phyloP scores from a whole-genome alignment of 257 asterid species.

The Solanum lycopersicoides region DNA sequence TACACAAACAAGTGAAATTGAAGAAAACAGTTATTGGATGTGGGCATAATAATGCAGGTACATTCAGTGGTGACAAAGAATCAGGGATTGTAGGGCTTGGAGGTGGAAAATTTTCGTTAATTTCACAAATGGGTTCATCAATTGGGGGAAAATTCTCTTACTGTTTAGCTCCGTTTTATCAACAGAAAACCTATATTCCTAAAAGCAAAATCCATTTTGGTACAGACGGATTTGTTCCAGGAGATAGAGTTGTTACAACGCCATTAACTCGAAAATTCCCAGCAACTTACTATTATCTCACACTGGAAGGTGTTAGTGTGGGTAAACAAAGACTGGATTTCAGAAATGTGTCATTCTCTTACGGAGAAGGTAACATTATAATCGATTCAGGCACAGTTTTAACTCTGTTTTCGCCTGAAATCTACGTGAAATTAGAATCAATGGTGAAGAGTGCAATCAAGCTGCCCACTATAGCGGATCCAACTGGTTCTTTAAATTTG shows the following conservation, averaged over 20 bases:
- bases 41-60: background rate
- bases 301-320: constrained; percentile 41
- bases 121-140: constrained; percentile 31
- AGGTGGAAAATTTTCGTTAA: constrained; percentile 30
- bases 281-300: constrained; percentile 28
- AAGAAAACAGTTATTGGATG: background rate
- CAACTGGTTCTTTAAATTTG: constrained; percentile 11
- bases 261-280: constrained; percentile 19
- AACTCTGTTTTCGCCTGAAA: constrained; percentile 18
- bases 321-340: constrained; percentile 17
- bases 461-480: constrained; percentile 8
- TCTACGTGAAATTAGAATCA: constrained; percentile 10
- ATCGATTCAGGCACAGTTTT: constrained; percentile 58
- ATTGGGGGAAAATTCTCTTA: constrained; percentile 49
- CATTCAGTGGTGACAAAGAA: background rate
- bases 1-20: background rate
- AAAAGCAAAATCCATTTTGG: constrained; percentile 47
- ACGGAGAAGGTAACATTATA: constrained; percentile 26
- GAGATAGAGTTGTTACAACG: constrained; percentile 22
- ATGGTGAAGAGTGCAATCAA: constrained; percentile 6
- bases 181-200: background rate
- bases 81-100: constrained; percentile 74
- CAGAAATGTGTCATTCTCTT: background rate
- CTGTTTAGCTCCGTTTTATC: constrained; percentile 31
- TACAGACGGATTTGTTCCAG: constrained; percentile 16